These are phyloP conservation scores for Solidago caesia DNA, from an alignment of 129 eudicot species.

Conservation along the genomic window DNA sequence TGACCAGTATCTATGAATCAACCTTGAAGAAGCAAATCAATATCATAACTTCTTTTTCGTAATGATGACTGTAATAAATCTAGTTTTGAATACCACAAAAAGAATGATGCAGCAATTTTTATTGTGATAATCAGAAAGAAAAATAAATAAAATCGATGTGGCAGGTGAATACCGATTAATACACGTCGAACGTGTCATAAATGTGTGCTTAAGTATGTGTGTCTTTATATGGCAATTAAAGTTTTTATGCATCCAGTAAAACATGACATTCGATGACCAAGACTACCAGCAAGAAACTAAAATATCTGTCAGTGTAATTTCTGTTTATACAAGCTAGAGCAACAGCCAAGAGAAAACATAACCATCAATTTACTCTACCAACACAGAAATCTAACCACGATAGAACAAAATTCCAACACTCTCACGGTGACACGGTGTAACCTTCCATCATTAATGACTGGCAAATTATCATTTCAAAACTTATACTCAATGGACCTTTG, in stretches of 20 bases:
- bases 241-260: not conserved
- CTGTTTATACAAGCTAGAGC: not conserved
- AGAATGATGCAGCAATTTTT: not conserved
- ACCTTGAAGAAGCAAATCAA: not conserved
- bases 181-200: no score
- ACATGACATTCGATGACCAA: not conserved
- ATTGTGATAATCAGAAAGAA: not conserved
- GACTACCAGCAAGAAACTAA: not conserved
- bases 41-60: not conserved
- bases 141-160: not conserved
- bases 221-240: not conserved
- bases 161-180: no score
- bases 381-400: not conserved
- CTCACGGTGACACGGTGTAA: not conserved
- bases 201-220: no score
- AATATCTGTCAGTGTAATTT: not conserved
- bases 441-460: not conserved
- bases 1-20: not conserved
- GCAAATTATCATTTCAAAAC: not conserved
- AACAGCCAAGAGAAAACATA: not conserved
- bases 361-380: not conserved
- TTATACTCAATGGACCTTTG: not conserved
- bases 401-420: not conserved
- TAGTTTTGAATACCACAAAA: not conserved
- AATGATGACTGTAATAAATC: not conserved